Evolutionary conservation across 2,329 filamentous ascomycete genomes (phyloP), one percentile per base, ranked within the genome.

Genomic region (Cercospora berteroae): DNA sequence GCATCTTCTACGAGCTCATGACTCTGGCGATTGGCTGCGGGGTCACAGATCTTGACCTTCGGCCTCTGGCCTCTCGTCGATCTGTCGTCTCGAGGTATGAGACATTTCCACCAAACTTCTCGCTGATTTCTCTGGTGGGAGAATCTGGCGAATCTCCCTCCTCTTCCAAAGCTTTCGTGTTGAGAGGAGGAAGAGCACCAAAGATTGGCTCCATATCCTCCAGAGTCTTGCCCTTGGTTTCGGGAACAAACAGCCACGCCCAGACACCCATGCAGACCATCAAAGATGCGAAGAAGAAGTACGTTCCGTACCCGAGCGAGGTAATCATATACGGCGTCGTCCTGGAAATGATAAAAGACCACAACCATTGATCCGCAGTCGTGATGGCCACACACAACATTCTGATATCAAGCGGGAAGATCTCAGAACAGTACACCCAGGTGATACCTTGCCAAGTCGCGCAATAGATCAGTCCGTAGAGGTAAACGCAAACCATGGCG

Each of bases 201-300:
- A 70, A 70, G n/a, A 68, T 68, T 1, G 66, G 66, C 25, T 70
- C 68, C 68, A 70, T 70, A 18, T 70, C 68, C 48, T 70, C 68
- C 9, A 70, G 27, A 3, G 63, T 68, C 55, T 68, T 68, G 31
- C 89, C 89, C 81, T 91, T 91, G 9, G 89, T 92, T 78, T 92
- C 89, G 0, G 89, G 89, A 12, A 90, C 83, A 68, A 88, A 85
- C 80, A 89, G 87, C 81, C 83, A 89, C 60, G 88, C 86, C 89
- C 66, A 68, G 60, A 88, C 70, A 64, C 85, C 85, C 86, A 91
- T 90, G 71, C 82, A 65, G 18, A 74, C 67, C 58, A 74, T 69
- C 29, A 74, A 57, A 1, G 70, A 60, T 1, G 71, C 77, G 52
- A 80, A 80, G 74, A 80, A 80, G 68, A 79, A 78, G 63, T 80